These are phyloP conservation scores for Ramaria sp. DNA, from an alignment of 768 basidiomycete genomes.

Conservation along the genomic window DNA sequence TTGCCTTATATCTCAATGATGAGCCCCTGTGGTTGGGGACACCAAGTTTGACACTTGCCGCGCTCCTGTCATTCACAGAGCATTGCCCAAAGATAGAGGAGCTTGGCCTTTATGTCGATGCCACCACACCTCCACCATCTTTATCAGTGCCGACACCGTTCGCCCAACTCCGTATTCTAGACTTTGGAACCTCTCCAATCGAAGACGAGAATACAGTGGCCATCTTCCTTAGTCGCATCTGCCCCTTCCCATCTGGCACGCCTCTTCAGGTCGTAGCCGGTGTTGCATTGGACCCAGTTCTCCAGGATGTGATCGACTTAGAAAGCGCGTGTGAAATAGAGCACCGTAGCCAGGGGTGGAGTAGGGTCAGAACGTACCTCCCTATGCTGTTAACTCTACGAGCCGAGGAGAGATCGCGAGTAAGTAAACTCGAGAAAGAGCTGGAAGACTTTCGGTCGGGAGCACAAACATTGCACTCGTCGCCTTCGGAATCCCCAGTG, in stretches of 20 bases:
- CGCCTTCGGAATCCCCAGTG: too few relatives aligned
- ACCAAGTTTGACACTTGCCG: constrained; percentile 17
- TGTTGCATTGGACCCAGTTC: too few relatives aligned
- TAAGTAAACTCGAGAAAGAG: neutral
- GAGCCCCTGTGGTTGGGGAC: constrained; percentile 10
- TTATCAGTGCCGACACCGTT: constrained; percentile 11
- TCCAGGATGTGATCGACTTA: too few relatives aligned
- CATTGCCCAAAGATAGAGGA: constrained; percentile 28
- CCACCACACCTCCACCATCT: constrained; percentile 15
- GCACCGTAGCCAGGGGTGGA: neutral
- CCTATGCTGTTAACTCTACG: constrained; percentile 1
- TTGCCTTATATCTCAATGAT: constrained; percentile 15
- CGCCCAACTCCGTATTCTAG: constrained; percentile 21
- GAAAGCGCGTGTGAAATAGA: neutral
- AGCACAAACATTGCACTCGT: neutral
- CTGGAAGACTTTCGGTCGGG: neutral
- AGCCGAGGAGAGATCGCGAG: neutral
- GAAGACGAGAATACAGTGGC: constrained; percentile 29
- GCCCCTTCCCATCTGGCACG: constrained; percentile 19
- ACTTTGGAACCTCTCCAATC: constrained; percentile 41
- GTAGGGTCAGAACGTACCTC: neutral
- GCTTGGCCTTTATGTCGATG: constrained; percentile 29
- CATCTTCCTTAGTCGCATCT: constrained; percentile 43
- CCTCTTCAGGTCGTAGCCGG: neutral
- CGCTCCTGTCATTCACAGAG: constrained; percentile 29